These are phyloP conservation scores for Zymoseptoria pseudotritici DNA, from an alignment of 2,329 filamentous ascomycete species.

Conservation along the genomic window DNA sequence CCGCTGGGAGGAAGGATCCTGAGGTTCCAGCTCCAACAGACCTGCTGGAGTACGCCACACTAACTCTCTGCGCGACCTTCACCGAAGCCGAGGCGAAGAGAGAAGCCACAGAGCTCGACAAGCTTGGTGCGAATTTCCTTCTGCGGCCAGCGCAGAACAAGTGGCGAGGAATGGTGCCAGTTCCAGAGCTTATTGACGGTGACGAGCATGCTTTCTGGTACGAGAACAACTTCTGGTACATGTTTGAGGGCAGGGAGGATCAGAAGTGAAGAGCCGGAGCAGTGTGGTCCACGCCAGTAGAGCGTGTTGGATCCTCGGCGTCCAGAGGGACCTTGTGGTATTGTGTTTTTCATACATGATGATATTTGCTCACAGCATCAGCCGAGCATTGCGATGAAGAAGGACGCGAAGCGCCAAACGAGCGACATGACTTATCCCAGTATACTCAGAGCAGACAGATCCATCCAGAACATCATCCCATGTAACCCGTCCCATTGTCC, in stretches of 20 bases:
- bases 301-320: background rate
- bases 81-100: background rate
- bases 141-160: background rate
- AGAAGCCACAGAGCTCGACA: background rate
- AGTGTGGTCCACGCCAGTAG: background rate
- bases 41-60: too few relatives aligned
- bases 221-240: constrained; percentile 2
- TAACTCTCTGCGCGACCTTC: constrained; percentile 1
- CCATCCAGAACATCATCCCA: background rate
- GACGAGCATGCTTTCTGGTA: background rate
- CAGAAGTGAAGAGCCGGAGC: background rate
- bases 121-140: background rate
- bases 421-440: background rate
- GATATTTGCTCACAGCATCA: background rate
- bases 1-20: too few relatives aligned
- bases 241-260: background rate
- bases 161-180: constrained; percentile 1
- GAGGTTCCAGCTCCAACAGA: too few relatives aligned
- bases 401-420: background rate
- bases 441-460: background rate
- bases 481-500: background rate
- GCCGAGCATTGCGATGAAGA: background rate
- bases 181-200: background rate
- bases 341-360: background rate
- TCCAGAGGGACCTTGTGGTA: background rate